phyloP scores from a whole-genome alignment of 345 rosid genomes.

The Zanthoxylum bungeanum region DNA sequence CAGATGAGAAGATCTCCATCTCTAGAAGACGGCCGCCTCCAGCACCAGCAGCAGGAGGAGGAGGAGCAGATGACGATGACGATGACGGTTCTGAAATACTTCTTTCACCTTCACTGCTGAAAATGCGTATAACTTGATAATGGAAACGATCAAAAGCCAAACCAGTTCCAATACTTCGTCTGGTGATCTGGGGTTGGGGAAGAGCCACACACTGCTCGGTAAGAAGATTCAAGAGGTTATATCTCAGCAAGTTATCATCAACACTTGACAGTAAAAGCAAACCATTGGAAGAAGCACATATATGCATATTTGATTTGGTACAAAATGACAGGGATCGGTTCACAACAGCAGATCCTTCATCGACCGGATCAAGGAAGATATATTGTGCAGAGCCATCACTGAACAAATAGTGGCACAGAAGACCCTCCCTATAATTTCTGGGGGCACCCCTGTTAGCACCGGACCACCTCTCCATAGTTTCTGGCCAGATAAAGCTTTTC shows the following conservation, averaged over 20 bases:
- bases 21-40: slow-evolving; percentile 3
- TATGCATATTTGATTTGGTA: slow-evolving; percentile 7
- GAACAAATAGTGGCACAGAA: slow-evolving; percentile 27
- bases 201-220: slow-evolving; percentile 14
- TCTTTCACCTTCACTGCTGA: slow-evolving; percentile 7
- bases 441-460: background rate
- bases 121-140: slow-evolving; percentile 23
- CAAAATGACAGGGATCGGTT: slow-evolving; percentile 12
- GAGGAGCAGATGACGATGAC: no score
- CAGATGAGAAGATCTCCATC: slow-evolving; percentile 26
- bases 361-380: slow-evolving; percentile 14
- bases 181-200: slow-evolving; percentile 24
- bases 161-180: slow-evolving; percentile 18
- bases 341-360: slow-evolving; percentile 5
- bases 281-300: slow-evolving; percentile 24
- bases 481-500: slow-evolving; percentile 5
- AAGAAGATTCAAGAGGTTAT: slow-evolving; percentile 9
- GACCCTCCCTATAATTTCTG: slow-evolving; percentile 4
- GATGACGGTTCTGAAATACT: slow-evolving; percentile 1
- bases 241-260: background rate
- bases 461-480: slow-evolving; percentile 8
- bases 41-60: background rate
- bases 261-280: slow-evolving; percentile 18
- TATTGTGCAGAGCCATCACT: slow-evolving; percentile 24
- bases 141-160: slow-evolving; percentile 22